These are phyloP conservation scores for Dalbergia cochinchinensis DNA, from an alignment of 306 rosid species.

Conservation along the genomic window DNA sequence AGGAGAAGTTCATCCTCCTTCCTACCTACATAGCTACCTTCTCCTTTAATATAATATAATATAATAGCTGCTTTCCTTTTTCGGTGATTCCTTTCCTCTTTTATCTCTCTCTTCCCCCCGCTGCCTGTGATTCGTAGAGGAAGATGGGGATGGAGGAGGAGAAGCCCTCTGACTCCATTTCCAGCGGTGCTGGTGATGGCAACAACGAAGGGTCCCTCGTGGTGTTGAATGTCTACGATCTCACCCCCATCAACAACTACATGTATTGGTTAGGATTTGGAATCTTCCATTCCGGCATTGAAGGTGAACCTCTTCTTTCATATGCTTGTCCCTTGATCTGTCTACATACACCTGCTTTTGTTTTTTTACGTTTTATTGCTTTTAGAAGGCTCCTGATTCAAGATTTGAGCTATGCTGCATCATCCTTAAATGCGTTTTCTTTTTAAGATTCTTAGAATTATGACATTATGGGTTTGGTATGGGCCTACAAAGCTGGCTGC, in stretches of 20 bases:
- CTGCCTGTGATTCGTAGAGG: neutral
- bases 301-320: constrained; percentile 55
- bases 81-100: neutral
- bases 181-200: constrained; percentile 29
- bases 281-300: constrained; percentile 92
- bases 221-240: constrained; percentile 90
- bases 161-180: constrained; percentile 55
- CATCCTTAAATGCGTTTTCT: neutral
- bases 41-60: neutral
- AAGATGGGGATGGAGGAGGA: constrained; percentile 66
- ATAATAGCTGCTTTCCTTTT: neutral
- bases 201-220: constrained; percentile 50
- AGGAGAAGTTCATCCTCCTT: neutral
- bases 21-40: neutral
- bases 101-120: neutral
- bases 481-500: no score
- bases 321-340: constrained; percentile 36
- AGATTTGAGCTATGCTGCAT: neutral
- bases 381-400: neutral
- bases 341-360: neutral
- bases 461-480: neutral
- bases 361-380: neutral
- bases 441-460: neutral
- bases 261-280: constrained; percentile 87
- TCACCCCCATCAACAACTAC: constrained; percentile 86